Evolutionary conservation across 2,329 filamentous ascomycete species (phyloP).

Genomic region (Ophiostoma himal-ulmi): DNA sequence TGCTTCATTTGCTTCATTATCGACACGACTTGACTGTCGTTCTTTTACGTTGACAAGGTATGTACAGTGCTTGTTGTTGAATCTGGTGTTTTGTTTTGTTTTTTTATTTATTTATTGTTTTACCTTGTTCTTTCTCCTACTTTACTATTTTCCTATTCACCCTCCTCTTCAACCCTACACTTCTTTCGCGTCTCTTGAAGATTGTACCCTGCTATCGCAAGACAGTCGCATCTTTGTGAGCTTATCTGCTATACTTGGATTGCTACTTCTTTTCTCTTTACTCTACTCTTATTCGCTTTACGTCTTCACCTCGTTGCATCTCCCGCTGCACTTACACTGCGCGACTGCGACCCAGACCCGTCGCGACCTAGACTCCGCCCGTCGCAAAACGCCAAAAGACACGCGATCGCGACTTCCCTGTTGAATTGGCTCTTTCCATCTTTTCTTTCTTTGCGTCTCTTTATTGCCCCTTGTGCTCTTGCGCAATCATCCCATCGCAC

Average conservation of each 20-base stretch:
- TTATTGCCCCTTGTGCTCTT: not conserved
- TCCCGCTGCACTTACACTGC: not conserved
- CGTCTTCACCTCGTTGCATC: not conserved
- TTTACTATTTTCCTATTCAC: not conserved
- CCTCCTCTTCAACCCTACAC: not conserved
- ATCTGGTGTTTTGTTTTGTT: not conserved
- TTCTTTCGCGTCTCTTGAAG: not conserved
- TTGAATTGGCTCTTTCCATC: not conserved
- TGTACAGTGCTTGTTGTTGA: not conserved
- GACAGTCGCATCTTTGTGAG: not conserved
- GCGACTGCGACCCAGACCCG: conserved; percentile 5
- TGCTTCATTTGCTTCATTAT: not conserved
- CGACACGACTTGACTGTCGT: not conserved
- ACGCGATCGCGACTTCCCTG: conserved; percentile 14
- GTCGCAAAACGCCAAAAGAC: conserved; percentile 15
- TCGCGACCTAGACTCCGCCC: conserved; percentile 3
- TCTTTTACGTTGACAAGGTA: not conserved
- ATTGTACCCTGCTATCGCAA: not conserved
- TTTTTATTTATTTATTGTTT: not conserved
- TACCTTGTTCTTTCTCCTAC: not conserved
- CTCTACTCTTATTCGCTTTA: not conserved
- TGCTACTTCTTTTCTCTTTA: not conserved
- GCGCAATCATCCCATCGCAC: not conserved
- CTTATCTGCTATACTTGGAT: not conserved
- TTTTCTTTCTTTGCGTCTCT: not conserved